Conservation (phyloP, 352 stramenopile species). For the Thalassiosira mediterranea region DNA sequence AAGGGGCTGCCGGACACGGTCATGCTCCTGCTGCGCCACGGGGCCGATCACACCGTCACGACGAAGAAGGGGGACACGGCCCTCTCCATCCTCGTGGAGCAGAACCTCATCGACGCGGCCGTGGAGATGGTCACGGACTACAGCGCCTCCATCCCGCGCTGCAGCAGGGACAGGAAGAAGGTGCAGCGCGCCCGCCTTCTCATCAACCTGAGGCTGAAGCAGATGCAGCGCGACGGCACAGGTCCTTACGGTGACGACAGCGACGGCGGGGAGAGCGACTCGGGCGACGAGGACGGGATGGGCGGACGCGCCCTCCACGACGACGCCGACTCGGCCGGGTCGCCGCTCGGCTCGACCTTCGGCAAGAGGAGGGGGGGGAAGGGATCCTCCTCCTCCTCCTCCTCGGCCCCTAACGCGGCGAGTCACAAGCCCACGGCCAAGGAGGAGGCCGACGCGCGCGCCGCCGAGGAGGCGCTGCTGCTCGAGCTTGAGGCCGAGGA, state of each 20-base stretch:
- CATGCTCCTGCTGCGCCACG: slow-evolving; percentile 79
- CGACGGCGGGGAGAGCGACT: slow-evolving; percentile 48
- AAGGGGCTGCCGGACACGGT: slow-evolving; percentile 84
- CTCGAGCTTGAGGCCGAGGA: slow-evolving; percentile 76
- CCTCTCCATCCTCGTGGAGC: slow-evolving; percentile 83
- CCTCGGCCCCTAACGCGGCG: no score
- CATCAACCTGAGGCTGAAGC: slow-evolving; percentile 82
- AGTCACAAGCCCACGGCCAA: slow-evolving; percentile 54
- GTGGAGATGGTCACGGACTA: slow-evolving; percentile 85
- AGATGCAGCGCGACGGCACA: slow-evolving; percentile 69
- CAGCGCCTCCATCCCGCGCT: slow-evolving; percentile 82
- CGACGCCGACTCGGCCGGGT: slow-evolving; percentile 25
- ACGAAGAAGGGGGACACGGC: slow-evolving; percentile 85
- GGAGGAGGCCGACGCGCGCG: slow-evolving; percentile 71
- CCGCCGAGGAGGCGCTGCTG: slow-evolving; percentile 77
- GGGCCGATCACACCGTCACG: slow-evolving; percentile 83
- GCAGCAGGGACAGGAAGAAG: slow-evolving; percentile 83
- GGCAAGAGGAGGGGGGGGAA: slow-evolving; percentile 74
- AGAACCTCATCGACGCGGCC: slow-evolving; percentile 84
- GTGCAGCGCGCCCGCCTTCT: slow-evolving; percentile 78
- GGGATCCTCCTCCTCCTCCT: no score
- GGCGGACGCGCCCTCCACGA: slow-evolving; percentile 47
- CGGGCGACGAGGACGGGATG: slow-evolving; percentile 34
- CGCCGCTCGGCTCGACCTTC: slow-evolving; percentile 19
- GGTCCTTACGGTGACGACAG: slow-evolving; percentile 44